Percentiles rank a stretch among this genome's conserved stretches.
phyloP scores from a whole-genome alignment of 129 eudicot genomes.

The Escallonia rubra region DNA sequence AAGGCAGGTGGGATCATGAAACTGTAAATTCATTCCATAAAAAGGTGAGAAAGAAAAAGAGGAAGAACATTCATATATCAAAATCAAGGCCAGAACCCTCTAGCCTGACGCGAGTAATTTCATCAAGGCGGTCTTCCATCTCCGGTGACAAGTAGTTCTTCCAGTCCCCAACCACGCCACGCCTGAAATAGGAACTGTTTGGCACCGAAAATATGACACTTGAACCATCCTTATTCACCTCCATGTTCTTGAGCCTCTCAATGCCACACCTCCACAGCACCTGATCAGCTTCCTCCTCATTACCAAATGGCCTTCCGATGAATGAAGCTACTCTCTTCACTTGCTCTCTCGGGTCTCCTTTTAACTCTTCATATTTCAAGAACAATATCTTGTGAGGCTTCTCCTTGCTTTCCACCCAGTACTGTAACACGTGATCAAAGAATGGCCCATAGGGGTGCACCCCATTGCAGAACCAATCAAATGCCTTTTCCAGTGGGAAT shows the following conservation, averaged over 20 bases:
- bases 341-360: not conserved
- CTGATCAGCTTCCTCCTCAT: not conserved
- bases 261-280: not conserved
- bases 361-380: not conserved
- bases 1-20: too few species aligned
- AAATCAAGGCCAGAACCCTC: not conserved
- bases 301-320: not conserved
- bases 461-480: not conserved
- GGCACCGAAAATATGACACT: not conserved
- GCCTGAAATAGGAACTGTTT: not conserved
- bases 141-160: not conserved
- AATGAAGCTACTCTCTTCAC: not conserved
- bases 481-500: not conserved
- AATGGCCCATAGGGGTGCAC: not conserved
- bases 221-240: not conserved
- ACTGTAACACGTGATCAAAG: not conserved
- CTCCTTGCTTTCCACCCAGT: not conserved
- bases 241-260: not conserved
- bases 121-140: not conserved
- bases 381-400: not conserved
- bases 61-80: too few species aligned
- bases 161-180: not conserved
- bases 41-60: too few species aligned
- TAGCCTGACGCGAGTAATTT: not conserved
- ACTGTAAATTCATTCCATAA: too few species aligned